Evolutionary conservation across 75 land plant species (phyloP), one percentile per base, ranked within the genome.

Genomic region (Pseudotsuga menziesii): DNA sequence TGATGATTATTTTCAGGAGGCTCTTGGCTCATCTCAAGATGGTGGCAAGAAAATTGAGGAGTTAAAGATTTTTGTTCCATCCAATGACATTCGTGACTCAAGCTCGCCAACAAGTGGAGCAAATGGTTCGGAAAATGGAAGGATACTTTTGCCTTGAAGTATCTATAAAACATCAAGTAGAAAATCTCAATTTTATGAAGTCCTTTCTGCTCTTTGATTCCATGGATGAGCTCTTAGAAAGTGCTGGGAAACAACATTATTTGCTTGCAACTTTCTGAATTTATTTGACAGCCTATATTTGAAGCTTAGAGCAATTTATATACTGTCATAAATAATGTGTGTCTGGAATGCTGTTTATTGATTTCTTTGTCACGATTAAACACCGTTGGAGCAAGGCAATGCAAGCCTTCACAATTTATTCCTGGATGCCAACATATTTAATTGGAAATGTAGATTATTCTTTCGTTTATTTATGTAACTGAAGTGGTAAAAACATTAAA

Each of bases 101-200:
- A 17, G 72, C 72, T 23, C 20, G 19, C 48, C 72, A 0, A 9
- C 13, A 35, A 44, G 35, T 41, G 72, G 41, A 52, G 52, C 52
- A 39, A 69, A 69, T 69, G 72, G 52, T 44, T 69, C 41, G 39
- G 48, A 69, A 41, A 69, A 39, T 69, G 72, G 41, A 41, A 35
- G 72, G 32, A 41, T 69, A 69, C 7, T 39, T 69, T 20, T 22
- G 48, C 72, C 52, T 64, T 69, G 39, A 69, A 64, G 8, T 9
- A 17, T n/a, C 8, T 41, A 22, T 5, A 69, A 52, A 69, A n/a
- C 25, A 41, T 39, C 41, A 69, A 41, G 41, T 69, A 3, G 52
- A 69, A 41, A 39, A 20, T 11, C 72, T 20, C 19, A 17, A 8
- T 32, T 64, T 41, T 41, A 69, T 69, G 52, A 20, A 69, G 15